These are phyloP conservation scores for Boletellus emodensis DNA, from an alignment of 768 basidiomycete genomes.

Conservation along the genomic window DNA sequence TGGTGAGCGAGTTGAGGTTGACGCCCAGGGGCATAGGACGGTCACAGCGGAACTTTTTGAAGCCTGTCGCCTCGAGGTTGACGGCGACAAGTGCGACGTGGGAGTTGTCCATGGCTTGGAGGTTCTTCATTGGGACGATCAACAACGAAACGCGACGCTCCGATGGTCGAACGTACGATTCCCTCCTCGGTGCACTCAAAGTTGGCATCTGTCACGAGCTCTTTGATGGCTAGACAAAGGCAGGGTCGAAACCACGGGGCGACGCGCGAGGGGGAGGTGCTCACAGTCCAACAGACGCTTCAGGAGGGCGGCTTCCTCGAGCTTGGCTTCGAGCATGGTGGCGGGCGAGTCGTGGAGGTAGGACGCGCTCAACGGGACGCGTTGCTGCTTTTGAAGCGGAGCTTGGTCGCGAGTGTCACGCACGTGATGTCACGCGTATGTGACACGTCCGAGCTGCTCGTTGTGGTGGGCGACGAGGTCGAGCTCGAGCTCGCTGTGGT, in stretches of 20 bases:
- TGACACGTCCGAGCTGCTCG: not conserved
- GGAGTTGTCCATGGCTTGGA: slow-evolving; percentile 99
- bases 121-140: slow-evolving; percentile 40
- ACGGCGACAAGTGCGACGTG: slow-evolving; percentile 97
- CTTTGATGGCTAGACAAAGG: slow-evolving; percentile 77
- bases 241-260: not conserved
- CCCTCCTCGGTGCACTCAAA: slow-evolving; percentile 97
- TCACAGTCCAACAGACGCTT: slow-evolving; percentile 92
- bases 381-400: slow-evolving; percentile 34
- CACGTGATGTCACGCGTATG: slow-evolving; percentile 21
- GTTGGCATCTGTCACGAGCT: slow-evolving; percentile 95
- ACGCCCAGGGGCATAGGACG: slow-evolving; percentile 89
- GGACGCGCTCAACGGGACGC: slow-evolving; percentile 28
- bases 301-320: slow-evolving; percentile 80
- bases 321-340: slow-evolving; percentile 85
- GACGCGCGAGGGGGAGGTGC: slow-evolving; percentile 20
- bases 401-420: slow-evolving; percentile 30
- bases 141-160: not conserved
- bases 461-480: slow-evolving; percentile 1
- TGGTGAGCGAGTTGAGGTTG: slow-evolving; percentile 83
- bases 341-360: slow-evolving; percentile 4
- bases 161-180: slow-evolving; percentile 48
- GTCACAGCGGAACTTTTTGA: slow-evolving; percentile 90
- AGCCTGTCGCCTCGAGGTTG: slow-evolving; percentile 71
- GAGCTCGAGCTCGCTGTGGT: not conserved